phyloP scores from a whole-genome alignment of 257 asterid genomes.

The Anisodus acutangulus region DNA sequence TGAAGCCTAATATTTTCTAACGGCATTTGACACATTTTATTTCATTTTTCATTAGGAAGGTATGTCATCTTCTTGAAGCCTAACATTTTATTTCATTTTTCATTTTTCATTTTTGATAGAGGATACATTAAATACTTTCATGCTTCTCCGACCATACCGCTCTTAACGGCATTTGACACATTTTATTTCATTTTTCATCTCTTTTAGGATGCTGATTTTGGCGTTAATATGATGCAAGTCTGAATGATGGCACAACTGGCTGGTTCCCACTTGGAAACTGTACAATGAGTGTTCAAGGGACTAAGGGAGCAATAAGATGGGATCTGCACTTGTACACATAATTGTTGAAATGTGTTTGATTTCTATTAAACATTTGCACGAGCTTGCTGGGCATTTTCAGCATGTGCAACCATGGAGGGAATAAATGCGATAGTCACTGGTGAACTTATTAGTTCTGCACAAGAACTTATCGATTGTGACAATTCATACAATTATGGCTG shows the following conservation, averaged over 20 bases:
- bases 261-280: slow-evolving; percentile 89
- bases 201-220: slow-evolving; percentile 63
- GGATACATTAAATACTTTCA: neutral
- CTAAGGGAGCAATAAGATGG: neutral
- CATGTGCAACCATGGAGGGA: too few relatives aligned
- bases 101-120: too few relatives aligned
- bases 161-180: neutral
- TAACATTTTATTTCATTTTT: too few relatives aligned
- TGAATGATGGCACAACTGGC: slow-evolving; percentile 59
- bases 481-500: too few relatives aligned
- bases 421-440: too few relatives aligned
- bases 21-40: too few relatives aligned
- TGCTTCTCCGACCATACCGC: neutral
- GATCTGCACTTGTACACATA: neutral
- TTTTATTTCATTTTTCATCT: slow-evolving; percentile 11
- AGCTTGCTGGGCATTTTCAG: too few relatives aligned
- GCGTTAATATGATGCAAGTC: slow-evolving; percentile 52
- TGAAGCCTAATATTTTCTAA: neutral
- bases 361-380: too few relatives aligned
- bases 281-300: slow-evolving; percentile 46
- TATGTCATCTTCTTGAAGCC: too few relatives aligned
- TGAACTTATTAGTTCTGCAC: too few relatives aligned
- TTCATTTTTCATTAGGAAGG: too few relatives aligned
- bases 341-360: neutral
- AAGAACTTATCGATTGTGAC: too few relatives aligned